Conservation (phyloP, 805 yeast species). For the Ogataea dorogensis region DNA sequence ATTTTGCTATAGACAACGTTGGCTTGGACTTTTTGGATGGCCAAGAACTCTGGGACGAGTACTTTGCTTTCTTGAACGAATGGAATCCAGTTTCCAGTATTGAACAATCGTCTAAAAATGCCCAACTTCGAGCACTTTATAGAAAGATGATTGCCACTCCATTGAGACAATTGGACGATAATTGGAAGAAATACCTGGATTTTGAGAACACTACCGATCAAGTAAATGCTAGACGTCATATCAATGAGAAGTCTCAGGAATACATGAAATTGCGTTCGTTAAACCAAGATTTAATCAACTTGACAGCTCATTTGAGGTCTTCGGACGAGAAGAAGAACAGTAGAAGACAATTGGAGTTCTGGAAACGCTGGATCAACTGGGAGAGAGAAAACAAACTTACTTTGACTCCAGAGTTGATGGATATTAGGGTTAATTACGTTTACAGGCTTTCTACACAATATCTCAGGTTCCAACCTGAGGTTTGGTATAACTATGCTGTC, state of each 20-base stretch:
- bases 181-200: slow-evolving; percentile 77
- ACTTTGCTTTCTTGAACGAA: slow-evolving; percentile 68
- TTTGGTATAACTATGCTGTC: slow-evolving; percentile 65
- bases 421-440: slow-evolving; percentile 65
- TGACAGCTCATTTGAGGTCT: slow-evolving; percentile 38
- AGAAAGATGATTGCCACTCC: slow-evolving; percentile 75
- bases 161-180: slow-evolving; percentile 63
- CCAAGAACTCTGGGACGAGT: slow-evolving; percentile 76
- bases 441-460: slow-evolving; percentile 65
- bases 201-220: slow-evolving; percentile 81
- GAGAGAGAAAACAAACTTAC: slow-evolving; percentile 72
- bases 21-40: slow-evolving; percentile 71
- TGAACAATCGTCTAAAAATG: slow-evolving; percentile 83
- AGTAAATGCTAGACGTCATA: slow-evolving; percentile 77
- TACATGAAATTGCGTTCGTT: slow-evolving; percentile 86
- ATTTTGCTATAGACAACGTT: slow-evolving; percentile 72
- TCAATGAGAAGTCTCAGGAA: slow-evolving; percentile 75
- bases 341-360: slow-evolving; percentile 47
- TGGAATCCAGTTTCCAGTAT: slow-evolving; percentile 80
- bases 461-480: slow-evolving; percentile 63
- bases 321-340: slow-evolving; percentile 20
- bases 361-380: slow-evolving; percentile 79
- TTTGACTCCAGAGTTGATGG: slow-evolving; percentile 47
- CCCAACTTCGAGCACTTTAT: slow-evolving; percentile 69
- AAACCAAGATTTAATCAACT: slow-evolving; percentile 64